Conservation (phyloP, 129 eudicot species). For the Flaveria ramosissima region DNA sequence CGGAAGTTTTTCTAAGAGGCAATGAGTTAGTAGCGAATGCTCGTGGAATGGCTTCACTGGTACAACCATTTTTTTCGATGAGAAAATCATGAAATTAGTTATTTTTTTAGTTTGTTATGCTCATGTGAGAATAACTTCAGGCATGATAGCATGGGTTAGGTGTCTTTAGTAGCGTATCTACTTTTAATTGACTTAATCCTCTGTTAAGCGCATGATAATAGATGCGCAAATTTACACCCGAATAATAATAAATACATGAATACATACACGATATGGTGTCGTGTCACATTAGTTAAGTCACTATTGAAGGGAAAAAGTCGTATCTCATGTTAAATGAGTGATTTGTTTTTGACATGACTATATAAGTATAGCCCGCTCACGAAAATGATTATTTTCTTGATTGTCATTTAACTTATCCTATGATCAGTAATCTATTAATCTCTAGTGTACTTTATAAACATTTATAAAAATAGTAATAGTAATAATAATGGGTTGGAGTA, state of each 20-base stretch:
- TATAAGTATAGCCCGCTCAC: neutral
- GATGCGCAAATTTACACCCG: no score
- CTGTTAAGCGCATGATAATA: no score
- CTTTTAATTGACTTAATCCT: neutral
- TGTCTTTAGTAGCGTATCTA: neutral
- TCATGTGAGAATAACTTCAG: neutral
- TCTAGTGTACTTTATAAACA: neutral
- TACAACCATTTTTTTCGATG: conserved; percentile 21
- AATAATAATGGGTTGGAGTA: neutral
- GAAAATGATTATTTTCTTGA: neutral
- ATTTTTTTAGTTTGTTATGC: neutral
- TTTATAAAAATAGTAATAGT: neutral
- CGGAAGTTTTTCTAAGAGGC: conserved; percentile 75
- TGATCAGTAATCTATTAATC: neutral
- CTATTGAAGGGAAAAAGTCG: neutral
- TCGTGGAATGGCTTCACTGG: conserved; percentile 91
- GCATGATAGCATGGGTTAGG: neutral
- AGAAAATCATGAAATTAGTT: neutral
- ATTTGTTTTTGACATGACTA: neutral
- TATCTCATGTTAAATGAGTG: neutral
- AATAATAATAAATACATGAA: no score
- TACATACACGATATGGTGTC: neutral
- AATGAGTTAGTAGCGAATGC: conserved; percentile 61
- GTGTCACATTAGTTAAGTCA: neutral
- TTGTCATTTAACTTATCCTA: neutral